Percentiles rank a stretch among this genome's conserved stretches.
Conservation (phyloP, 2,329 filamentous ascomycete species). For the Stachybotrys echinatus region DNA sequence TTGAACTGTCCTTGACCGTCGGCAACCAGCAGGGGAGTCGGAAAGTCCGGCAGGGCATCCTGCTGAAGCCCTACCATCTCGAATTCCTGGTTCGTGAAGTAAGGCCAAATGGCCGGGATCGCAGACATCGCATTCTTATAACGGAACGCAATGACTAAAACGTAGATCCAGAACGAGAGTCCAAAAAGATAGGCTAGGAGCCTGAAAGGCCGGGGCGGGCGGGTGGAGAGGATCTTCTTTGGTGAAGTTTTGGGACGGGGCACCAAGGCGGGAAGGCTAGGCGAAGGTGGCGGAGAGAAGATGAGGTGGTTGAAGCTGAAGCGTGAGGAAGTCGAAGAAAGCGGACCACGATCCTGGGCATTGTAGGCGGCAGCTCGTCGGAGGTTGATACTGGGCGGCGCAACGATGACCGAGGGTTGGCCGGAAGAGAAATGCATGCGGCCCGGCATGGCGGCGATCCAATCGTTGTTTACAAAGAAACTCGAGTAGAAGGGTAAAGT, state of each 20-base stretch:
- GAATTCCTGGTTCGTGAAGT: slow-evolving; percentile 47
- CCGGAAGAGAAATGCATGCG: slow-evolving; percentile 39
- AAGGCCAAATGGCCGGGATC: slow-evolving; percentile 27
- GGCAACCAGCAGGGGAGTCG: slow-evolving; percentile 65
- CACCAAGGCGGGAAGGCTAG: slow-evolving; percentile 62
- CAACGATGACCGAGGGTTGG: slow-evolving; percentile 42
- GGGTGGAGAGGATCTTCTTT: slow-evolving; percentile 37
- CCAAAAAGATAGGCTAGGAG: slow-evolving; percentile 48
- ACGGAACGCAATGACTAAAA: slow-evolving; percentile 24
- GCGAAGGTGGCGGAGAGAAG: slow-evolving; percentile 64
- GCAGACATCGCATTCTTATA: slow-evolving; percentile 17
- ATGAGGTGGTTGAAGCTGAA: slow-evolving; percentile 64
- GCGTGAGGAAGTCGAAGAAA: slow-evolving; percentile 56
- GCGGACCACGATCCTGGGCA: slow-evolving; percentile 44
- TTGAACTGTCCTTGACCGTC: slow-evolving; percentile 59
- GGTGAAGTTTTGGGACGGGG: slow-evolving; percentile 54
- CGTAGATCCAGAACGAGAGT: slow-evolving; percentile 46
- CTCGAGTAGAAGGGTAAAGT: slow-evolving; percentile 10
- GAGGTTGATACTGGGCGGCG: slow-evolving; percentile 53
- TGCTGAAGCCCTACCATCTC: slow-evolving; percentile 57
- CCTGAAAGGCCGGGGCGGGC: slow-evolving; percentile 53
- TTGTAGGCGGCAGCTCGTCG: slow-evolving; percentile 54
- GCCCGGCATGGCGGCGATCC: slow-evolving; percentile 33
- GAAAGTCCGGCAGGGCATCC: slow-evolving; percentile 62
- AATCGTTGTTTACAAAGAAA: slow-evolving; percentile 4